Percentiles rank a stretch among this genome's conserved stretches.
These are phyloP conservation scores for Epicoccum sorghinum DNA, from an alignment of 2,329 filamentous ascomycete species.

Conservation along the genomic window DNA sequence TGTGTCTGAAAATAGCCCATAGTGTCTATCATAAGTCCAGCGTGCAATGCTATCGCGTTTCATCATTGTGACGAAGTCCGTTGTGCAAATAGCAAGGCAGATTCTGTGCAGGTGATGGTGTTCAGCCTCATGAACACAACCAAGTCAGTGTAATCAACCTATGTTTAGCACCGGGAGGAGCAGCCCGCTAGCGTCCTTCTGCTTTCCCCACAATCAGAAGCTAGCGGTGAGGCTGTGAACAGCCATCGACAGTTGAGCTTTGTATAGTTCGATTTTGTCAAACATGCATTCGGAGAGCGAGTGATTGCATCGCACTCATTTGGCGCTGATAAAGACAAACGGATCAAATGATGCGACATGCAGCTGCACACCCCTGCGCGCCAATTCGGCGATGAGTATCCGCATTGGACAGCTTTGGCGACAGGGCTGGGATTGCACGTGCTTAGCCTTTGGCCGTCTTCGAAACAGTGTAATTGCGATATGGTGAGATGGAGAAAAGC, in stretches of 20 bases:
- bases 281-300: neutral
- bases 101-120: neutral
- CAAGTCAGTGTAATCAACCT: conserved; percentile 2
- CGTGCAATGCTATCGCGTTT: neutral
- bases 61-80: neutral
- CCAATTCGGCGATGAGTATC: neutral
- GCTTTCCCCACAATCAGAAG: conserved; percentile 3
- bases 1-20: neutral
- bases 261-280: neutral
- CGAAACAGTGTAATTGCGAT: conserved; percentile 3
- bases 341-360: neutral
- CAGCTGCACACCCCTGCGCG: neutral
- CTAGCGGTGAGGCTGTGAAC: conserved; percentile 9
- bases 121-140: conserved; percentile 7
- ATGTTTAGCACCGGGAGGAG: conserved; percentile 19
- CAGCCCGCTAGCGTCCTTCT: conserved; percentile 14
- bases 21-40: neutral
- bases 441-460: neutral
- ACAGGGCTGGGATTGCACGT: conserved; percentile 12
- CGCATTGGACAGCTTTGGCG: conserved; percentile 10
- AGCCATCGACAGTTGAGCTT: neutral
- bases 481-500: neutral
- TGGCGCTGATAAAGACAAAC: neutral
- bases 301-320: neutral
- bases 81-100: conserved; percentile 13